A percentile compares a stretch with the other conserved stretches of the same genome.
phyloP scores from a whole-genome alignment of 768 basidiomycete species.

The Hygrophorus russula region DNA sequence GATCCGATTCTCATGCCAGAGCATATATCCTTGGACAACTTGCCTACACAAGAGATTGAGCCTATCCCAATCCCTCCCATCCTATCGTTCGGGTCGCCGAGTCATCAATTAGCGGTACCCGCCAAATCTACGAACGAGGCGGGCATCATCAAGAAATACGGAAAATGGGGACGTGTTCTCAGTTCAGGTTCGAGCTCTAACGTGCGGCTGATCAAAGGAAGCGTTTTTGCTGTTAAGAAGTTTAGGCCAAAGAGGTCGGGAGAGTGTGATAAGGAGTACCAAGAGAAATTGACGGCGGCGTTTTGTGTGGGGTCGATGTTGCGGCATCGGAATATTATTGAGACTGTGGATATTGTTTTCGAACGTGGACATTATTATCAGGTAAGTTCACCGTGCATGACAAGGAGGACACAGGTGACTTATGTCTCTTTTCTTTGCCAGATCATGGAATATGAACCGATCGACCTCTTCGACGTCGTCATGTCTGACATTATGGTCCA shows the following conservation, averaged over 20 bases:
- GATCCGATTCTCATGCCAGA: too few relatives aligned
- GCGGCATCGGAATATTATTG: slow-evolving; percentile 93
- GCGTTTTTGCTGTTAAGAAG: slow-evolving; percentile 94
- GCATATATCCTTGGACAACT: too few relatives aligned
- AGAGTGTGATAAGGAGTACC: slow-evolving; percentile 93
- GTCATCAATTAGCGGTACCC: too few relatives aligned
- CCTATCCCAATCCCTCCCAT: too few relatives aligned
- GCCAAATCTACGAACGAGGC: slow-evolving; percentile 71
- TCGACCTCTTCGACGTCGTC: slow-evolving; percentile 96
- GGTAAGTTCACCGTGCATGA: slow-evolving; percentile 33
- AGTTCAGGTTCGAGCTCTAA: slow-evolving; percentile 97
- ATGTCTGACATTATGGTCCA: slow-evolving; percentile 99
- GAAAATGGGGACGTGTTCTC: slow-evolving; percentile 94
- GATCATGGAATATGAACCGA: slow-evolving; percentile 99
- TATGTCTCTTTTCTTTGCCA: slow-evolving; percentile 20
- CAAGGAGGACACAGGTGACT: slow-evolving; percentile 3
- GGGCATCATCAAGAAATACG: slow-evolving; percentile 96
- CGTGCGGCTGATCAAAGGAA: slow-evolving; percentile 88
- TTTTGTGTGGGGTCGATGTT: slow-evolving; percentile 95
- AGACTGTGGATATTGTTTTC: slow-evolving; percentile 95
- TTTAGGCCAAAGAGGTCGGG: slow-evolving; percentile 83
- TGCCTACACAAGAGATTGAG: too few relatives aligned
- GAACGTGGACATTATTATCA: slow-evolving; percentile 99
- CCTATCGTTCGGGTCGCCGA: too few relatives aligned
- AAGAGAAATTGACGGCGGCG: slow-evolving; percentile 99